These are phyloP conservation scores for Fusarium caatingaense DNA, from an alignment of 2,329 filamentous ascomycete species.

Conservation along the genomic window DNA sequence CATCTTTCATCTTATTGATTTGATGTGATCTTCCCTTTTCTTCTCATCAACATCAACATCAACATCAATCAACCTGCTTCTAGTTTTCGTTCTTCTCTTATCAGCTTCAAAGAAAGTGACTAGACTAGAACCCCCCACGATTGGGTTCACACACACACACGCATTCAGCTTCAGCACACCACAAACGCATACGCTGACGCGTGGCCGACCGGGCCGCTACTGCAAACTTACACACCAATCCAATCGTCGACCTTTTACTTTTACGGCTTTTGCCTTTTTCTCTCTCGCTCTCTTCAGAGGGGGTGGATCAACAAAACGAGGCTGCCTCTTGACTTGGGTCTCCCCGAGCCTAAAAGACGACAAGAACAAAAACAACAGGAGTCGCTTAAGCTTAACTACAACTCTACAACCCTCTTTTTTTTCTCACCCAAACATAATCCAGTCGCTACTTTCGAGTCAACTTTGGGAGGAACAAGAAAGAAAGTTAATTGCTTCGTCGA, in stretches of 20 bases:
- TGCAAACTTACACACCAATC: conserved; percentile 5
- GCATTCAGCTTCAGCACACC: conserved; percentile 3
- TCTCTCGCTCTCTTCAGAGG: conserved; percentile 3
- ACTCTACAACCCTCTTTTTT: conserved; percentile 22
- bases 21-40: not conserved
- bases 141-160: conserved; percentile 19
- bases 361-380: conserved; percentile 5
- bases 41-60: not conserved
- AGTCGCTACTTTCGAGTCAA: conserved; percentile 26
- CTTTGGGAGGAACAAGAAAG: not conserved
- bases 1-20: conserved; percentile 6
- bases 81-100: conserved; percentile 12
- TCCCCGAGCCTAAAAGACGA: not conserved
- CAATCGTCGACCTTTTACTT: conserved; percentile 16
- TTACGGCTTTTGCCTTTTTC: conserved; percentile 19
- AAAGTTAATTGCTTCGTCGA: conserved; percentile 19
- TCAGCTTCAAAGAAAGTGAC: not conserved
- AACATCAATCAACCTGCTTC: conserved; percentile 4
- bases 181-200: conserved; percentile 1
- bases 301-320: conserved; percentile 10
- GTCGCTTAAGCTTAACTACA: conserved; percentile 15
- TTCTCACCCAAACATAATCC: not conserved
- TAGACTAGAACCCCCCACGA: conserved; percentile 28
- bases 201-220: conserved; percentile 6
- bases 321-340: conserved; percentile 5